A percentile compares a stretch with the other conserved stretches of the same genome.
Evolutionary conservation across 164 flowering plant genomes (phyloP).

Genomic region (Litsea cubeba): DNA sequence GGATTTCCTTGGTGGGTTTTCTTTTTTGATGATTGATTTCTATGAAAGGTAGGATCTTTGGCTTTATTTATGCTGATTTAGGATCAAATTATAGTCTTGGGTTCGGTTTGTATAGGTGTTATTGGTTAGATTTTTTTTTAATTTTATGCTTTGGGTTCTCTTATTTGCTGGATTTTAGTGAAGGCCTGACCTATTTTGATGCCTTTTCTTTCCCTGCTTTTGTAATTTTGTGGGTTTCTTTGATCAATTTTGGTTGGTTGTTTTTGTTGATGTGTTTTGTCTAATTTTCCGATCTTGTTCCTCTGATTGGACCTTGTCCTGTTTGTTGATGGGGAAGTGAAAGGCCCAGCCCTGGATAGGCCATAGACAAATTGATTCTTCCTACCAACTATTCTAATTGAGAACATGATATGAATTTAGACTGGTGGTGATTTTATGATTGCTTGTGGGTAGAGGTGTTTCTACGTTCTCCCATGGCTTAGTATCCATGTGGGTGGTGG

Average conservation of each 20-base stretch:
- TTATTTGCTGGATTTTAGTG: not conserved
- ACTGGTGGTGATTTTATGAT: not conserved
- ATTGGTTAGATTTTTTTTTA: not conserved
- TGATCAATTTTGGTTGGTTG: not conserved
- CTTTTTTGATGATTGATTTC: not conserved
- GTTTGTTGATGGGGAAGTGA: not conserved
- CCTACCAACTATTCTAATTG: too few relatives aligned
- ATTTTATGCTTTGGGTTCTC: not conserved
- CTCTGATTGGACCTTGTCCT: not conserved
- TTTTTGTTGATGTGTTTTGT: not conserved
- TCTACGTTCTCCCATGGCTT: not conserved
- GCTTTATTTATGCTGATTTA: not conserved
- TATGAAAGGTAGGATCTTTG: not conserved
- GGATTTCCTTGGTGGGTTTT: not conserved
- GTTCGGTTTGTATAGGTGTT: not conserved
- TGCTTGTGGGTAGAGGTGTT: not conserved
- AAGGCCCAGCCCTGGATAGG: too few relatives aligned
- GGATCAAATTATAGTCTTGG: not conserved
- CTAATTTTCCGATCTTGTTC: not conserved
- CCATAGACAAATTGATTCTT: too few relatives aligned
- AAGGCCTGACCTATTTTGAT: not conserved
- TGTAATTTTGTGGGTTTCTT: not conserved
- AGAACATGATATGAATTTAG: too few relatives aligned
- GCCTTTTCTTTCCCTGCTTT: not conserved
- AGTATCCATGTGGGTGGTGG: not conserved